Evolutionary conservation across 2,329 filamentous ascomycete species (phyloP).

Genomic region (Mycosphaerella arachidis): DNA sequence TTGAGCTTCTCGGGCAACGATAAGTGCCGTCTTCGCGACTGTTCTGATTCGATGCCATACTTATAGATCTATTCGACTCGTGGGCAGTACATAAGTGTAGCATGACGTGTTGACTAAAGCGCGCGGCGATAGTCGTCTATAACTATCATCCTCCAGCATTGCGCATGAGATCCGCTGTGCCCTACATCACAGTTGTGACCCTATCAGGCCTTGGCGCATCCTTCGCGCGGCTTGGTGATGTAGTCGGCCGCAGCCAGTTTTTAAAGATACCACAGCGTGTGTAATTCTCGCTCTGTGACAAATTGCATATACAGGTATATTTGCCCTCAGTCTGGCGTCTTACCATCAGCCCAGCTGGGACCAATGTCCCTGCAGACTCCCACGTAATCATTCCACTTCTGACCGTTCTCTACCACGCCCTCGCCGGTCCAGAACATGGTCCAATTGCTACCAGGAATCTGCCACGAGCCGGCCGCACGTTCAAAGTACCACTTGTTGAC

Average conservation of each 20-base stretch:
- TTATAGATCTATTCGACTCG: background rate
- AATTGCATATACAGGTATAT: background rate
- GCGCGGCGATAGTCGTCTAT: background rate
- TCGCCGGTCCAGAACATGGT: conserved; percentile 95
- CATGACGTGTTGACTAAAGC: background rate
- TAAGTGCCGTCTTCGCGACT: background rate
- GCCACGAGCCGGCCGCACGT: conserved; percentile 75
- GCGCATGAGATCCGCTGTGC: background rate
- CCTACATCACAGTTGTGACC: background rate
- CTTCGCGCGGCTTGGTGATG: background rate
- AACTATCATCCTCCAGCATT: background rate
- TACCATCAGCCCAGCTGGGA: conserved; percentile 43
- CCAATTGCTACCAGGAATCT: conserved; percentile 79
- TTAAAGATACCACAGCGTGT: background rate
- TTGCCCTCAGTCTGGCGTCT: conserved; percentile 29
- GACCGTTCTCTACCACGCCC: conserved; percentile 47
- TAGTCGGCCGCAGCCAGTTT: background rate
- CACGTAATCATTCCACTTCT: conserved; percentile 47
- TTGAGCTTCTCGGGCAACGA: background rate
- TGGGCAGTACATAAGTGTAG: background rate
- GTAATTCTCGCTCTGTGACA: background rate
- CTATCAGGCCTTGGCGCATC: background rate
- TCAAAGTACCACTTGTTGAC: conserved; percentile 99
- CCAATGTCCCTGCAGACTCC: conserved; percentile 45
- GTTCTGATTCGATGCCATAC: background rate